phyloP scores from a whole-genome alignment of 345 rosid species.

The Gossypium bickii region DNA sequence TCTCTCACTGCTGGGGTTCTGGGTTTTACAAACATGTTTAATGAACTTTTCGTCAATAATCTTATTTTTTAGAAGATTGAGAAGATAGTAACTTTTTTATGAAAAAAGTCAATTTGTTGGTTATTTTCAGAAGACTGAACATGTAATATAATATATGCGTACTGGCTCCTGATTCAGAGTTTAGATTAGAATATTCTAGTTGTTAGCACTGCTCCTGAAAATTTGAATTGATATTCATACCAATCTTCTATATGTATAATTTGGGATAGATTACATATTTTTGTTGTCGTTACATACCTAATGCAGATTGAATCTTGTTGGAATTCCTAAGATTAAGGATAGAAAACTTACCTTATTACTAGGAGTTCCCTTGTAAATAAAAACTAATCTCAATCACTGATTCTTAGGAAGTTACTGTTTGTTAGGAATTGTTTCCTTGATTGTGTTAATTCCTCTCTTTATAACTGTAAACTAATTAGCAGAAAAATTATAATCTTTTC shows the following conservation, averaged over 20 bases:
- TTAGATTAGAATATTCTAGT: constrained; percentile 1
- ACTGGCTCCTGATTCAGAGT: constrained; percentile 3
- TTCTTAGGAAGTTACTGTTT: too few species aligned
- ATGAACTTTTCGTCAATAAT: not conserved
- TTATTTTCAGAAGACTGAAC: constrained; percentile 1
- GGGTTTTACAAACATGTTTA: constrained; percentile 1
- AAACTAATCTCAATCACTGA: too few species aligned
- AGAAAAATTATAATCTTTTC: too few species aligned
- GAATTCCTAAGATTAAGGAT: too few species aligned
- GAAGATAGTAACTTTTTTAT: not conserved
- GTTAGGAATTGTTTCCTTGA: too few species aligned
- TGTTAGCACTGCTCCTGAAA: not conserved
- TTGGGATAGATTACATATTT: not conserved
- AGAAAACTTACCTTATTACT: too few species aligned
- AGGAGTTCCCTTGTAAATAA: too few species aligned
- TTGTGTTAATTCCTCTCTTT: too few species aligned
- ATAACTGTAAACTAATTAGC: too few species aligned
- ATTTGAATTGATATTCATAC: not conserved
- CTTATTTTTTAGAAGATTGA: not conserved
- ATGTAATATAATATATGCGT: not conserved
- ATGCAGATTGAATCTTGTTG: not conserved
- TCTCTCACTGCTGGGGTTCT: not conserved
- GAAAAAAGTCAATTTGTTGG: not conserved
- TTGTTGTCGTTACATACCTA: not conserved
- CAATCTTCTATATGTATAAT: not conserved